Evolutionary conservation across 768 basidiomycete genomes (phyloP).

Genomic region (Rickenella mellea): DNA sequence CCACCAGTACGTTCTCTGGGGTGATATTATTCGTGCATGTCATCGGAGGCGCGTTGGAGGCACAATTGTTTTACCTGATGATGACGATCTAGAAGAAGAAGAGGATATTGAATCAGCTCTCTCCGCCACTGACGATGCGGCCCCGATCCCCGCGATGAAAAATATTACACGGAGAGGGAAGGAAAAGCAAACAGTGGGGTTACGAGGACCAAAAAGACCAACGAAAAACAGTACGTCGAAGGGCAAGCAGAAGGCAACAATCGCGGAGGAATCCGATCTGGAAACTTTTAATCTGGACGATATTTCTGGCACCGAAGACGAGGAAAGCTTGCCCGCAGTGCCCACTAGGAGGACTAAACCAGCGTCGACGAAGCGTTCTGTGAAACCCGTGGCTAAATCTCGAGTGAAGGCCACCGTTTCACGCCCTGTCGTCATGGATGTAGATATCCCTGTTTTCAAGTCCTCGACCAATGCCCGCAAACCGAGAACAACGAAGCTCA

Average conservation of each 20-base stretch:
- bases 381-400: no score
- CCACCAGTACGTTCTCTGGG: constrained; percentile 51
- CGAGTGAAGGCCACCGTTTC: no score
- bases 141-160: constrained; percentile 14
- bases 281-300: constrained; percentile 4
- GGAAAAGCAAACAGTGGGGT: no score
- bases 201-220: no score
- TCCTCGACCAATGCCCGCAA: no score
- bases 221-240: constrained; percentile 3
- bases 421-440: no score
- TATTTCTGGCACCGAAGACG: not conserved
- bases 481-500: constrained; percentile 2
- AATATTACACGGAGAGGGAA: constrained; percentile 3
- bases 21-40: constrained; percentile 55
- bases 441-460: no score
- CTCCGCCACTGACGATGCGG: constrained; percentile 18
- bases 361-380: constrained; percentile 1
- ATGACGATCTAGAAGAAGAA: constrained; percentile 22
- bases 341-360: not conserved
- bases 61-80: constrained; percentile 16
- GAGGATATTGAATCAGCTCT: constrained; percentile 19
- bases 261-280: not conserved
- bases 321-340: not conserved
- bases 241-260: constrained; percentile 5
- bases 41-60: constrained; percentile 38